Percentiles rank a stretch among this genome's conserved stretches.
Evolutionary conservation across 1,139 yeast species (phyloP).

Genomic region (Yamadazyma siamensis): DNA sequence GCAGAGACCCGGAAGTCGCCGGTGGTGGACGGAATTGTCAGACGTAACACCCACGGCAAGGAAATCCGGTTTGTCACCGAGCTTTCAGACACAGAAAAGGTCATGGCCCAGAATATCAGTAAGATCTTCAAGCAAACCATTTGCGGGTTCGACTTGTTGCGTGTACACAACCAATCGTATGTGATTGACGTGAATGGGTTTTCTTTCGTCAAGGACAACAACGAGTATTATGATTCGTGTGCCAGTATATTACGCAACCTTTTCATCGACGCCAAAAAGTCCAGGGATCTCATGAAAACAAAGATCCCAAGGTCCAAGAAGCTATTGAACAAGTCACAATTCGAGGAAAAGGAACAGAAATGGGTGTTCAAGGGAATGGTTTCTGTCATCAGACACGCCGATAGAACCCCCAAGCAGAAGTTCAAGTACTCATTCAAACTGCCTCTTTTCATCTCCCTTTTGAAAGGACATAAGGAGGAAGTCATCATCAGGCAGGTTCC

Average conservation of each 20-base stretch:
- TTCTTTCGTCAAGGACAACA: slow-evolving; percentile 93
- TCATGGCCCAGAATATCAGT: slow-evolving; percentile 77
- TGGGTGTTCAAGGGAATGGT: slow-evolving; percentile 97
- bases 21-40: slow-evolving; percentile 96
- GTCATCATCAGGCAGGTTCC: slow-evolving; percentile 89
- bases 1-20: slow-evolving; percentile 99
- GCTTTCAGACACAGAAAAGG: slow-evolving; percentile 67
- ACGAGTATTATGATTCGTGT: slow-evolving; percentile 80
- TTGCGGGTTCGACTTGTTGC: slow-evolving; percentile 91
- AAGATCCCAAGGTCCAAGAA: slow-evolving; percentile 38
- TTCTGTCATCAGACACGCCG: slow-evolving; percentile 93
- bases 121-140: slow-evolving; percentile 86
- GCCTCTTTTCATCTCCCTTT: slow-evolving; percentile 76
- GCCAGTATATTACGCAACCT: slow-evolving; percentile 73
- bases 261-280: slow-evolving; percentile 58
- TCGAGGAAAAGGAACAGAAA: slow-evolving; percentile 84
- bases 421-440: slow-evolving; percentile 93
- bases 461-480: slow-evolving; percentile 94
- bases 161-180: slow-evolving; percentile 84
- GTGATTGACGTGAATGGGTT: slow-evolving; percentile 98
- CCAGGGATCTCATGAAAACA: slow-evolving; percentile 39
- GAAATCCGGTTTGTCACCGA: slow-evolving; percentile 90
- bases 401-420: slow-evolving; percentile 98
- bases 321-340: slow-evolving; percentile 36
- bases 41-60: slow-evolving; percentile 96